phyloP scores from a whole-genome alignment of 495 filamentous ascomycete genomes.

The Terfezia boudieri region DNA sequence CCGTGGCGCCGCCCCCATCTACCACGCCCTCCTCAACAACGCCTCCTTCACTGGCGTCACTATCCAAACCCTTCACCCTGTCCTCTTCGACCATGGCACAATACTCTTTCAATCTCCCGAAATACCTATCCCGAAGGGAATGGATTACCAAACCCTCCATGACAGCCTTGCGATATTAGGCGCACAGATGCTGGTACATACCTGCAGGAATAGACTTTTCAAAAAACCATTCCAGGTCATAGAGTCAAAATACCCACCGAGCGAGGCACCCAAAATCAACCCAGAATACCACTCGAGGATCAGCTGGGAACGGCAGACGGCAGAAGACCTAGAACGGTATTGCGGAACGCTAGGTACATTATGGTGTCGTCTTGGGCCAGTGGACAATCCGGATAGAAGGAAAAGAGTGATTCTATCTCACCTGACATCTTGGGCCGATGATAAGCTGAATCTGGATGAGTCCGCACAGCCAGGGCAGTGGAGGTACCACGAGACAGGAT shows the following conservation, averaged over 20 bases:
- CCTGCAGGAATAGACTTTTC: conserved; percentile 36
- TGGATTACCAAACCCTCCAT: conserved; percentile 20
- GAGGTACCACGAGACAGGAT: background rate
- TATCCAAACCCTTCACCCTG: conserved; percentile 60
- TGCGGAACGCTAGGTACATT: conserved; percentile 4
- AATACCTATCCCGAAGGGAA: conserved; percentile 13
- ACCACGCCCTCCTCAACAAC: conserved; percentile 47
- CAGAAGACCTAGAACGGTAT: conserved; percentile 9
- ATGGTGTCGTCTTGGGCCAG: conserved; percentile 9
- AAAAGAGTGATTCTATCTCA: conserved; percentile 9
- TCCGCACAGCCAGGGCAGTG: conserved; percentile 1
- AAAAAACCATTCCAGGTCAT: conserved; percentile 31
- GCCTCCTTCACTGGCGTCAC: conserved; percentile 42
- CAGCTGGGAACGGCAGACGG: conserved; percentile 5
- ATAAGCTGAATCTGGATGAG: too few relatives aligned
- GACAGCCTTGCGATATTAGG: conserved; percentile 27
- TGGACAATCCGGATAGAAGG: conserved; percentile 3
- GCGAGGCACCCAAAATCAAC: conserved; percentile 18
- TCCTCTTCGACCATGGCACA: conserved; percentile 51
- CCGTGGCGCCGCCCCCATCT: conserved; percentile 42
- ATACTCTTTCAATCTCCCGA: conserved; percentile 39
- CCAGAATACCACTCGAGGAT: conserved; percentile 19
- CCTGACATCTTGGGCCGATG: conserved; percentile 2
- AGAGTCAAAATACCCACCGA: conserved; percentile 21
- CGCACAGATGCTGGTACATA: conserved; percentile 37